Percentiles rank a stretch among this genome's conserved stretches.
Conservation (phyloP, 2,329 filamentous ascomycete genomes). For the Davidsoniella australis region DNA sequence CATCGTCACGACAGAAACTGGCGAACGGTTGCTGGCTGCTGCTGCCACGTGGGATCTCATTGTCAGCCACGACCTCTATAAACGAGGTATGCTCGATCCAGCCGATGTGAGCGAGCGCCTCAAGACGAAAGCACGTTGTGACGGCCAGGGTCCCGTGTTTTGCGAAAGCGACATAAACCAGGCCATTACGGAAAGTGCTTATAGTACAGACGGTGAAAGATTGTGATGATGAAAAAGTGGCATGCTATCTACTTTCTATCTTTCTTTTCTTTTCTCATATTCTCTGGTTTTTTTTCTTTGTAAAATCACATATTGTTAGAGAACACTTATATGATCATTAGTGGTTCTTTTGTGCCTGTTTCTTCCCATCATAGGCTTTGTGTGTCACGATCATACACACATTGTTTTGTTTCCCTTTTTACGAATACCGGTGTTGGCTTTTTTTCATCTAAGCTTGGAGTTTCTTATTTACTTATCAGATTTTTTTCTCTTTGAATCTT, state of each 20-base stretch:
- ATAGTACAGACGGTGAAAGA: constrained; percentile 26
- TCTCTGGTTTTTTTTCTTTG: not conserved
- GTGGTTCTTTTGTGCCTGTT: too few species aligned
- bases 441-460: not conserved
- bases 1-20: constrained; percentile 47
- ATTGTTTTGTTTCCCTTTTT: not conserved
- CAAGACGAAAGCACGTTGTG: constrained; percentile 59
- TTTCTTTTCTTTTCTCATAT: not conserved
- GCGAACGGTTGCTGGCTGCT: constrained; percentile 54
- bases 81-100: constrained; percentile 64
- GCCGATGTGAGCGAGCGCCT: constrained; percentile 63
- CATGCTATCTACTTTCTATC: constrained; percentile 14
- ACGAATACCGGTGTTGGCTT: not conserved
- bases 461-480: not conserved
- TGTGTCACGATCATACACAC: too few species aligned
- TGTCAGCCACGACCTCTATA: constrained; percentile 60
- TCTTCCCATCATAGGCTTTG: too few species aligned
- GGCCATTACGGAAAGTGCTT: constrained; percentile 62
- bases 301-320: not conserved
- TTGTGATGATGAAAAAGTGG: constrained; percentile 48
- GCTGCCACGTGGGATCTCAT: constrained; percentile 83
- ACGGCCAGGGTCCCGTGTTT: constrained; percentile 79
- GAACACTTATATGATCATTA: too few species aligned
- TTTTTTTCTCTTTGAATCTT: not conserved
- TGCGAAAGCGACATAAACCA: constrained; percentile 55